Evolutionary conservation across 345 rosid genomes (phyloP).

Genomic region (Gossypioides kirkii): DNA sequence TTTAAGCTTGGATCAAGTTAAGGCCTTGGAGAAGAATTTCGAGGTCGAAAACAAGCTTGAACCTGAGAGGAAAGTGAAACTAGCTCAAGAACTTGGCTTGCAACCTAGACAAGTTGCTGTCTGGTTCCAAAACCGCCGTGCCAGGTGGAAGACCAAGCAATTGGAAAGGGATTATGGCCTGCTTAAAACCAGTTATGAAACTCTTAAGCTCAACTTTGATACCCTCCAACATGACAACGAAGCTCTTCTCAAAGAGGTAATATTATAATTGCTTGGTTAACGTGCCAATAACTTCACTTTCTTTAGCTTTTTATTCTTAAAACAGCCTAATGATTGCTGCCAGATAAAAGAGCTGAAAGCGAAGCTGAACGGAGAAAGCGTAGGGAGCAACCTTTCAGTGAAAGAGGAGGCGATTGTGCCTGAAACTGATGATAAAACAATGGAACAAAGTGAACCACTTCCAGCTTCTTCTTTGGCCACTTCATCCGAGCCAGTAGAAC

Average conservation of each 20-base stretch:
- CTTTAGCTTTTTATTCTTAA: neutral
- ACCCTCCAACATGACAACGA: slow-evolving; percentile 73
- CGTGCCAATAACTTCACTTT: neutral
- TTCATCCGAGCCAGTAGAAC: slow-evolving; percentile 25
- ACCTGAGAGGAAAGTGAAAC: slow-evolving; percentile 70
- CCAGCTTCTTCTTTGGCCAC: slow-evolving; percentile 27
- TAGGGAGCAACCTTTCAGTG: slow-evolving; percentile 55
- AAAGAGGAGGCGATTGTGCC: slow-evolving; percentile 52
- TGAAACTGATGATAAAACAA: slow-evolving; percentile 31
- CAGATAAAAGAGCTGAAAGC: slow-evolving; percentile 72
- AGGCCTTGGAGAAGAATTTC: slow-evolving; percentile 80
- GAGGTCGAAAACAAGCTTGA: slow-evolving; percentile 87
- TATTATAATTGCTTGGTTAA: neutral
- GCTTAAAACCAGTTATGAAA: slow-evolving; percentile 52
- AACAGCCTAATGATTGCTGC: slow-evolving; percentile 11
- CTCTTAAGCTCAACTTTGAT: slow-evolving; percentile 58
- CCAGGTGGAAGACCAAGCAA: slow-evolving; percentile 86
- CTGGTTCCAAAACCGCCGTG: slow-evolving; percentile 92
- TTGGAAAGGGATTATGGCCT: slow-evolving; percentile 61
- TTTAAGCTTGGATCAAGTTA: slow-evolving; percentile 69
- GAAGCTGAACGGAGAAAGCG: slow-evolving; percentile 52
- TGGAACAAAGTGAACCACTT: slow-evolving; percentile 21
- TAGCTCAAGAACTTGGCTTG: slow-evolving; percentile 76
- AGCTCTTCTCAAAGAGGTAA: slow-evolving; percentile 76
- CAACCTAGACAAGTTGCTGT: slow-evolving; percentile 91